Conservation (phyloP, 805 yeast species). For the Teunomyces aglyptinius region DNA sequence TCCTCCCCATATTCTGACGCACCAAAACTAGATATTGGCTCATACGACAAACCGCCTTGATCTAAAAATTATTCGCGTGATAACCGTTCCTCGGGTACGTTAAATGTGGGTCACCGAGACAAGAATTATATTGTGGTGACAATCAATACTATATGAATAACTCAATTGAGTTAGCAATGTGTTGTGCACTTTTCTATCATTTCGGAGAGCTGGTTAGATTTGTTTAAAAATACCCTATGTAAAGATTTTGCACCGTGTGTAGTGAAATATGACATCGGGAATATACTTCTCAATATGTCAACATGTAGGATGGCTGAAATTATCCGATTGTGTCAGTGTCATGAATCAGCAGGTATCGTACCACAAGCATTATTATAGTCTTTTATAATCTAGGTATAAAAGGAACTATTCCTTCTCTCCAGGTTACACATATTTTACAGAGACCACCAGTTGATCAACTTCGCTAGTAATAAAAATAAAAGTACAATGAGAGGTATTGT, state of each 20-base stretch:
- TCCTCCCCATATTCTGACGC: too few relatives aligned
- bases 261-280: background rate
- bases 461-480: background rate
- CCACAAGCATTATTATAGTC: background rate
- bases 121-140: too few relatives aligned
- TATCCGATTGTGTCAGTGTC: background rate
- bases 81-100: too few relatives aligned
- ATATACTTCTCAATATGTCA: background rate
- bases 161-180: background rate
- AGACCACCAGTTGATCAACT: background rate
- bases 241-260: too few relatives aligned
- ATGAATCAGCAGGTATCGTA: background rate
- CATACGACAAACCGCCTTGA: background rate
- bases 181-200: too few relatives aligned
- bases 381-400: background rate
- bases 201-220: too few relatives aligned
- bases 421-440: background rate
- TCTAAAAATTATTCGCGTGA: background rate
- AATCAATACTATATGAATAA: background rate
- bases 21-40: background rate
- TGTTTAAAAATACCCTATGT: too few relatives aligned
- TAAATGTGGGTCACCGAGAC: too few relatives aligned
- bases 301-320: background rate
- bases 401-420: background rate
- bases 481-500: constrained; percentile 4